These are phyloP conservation scores for Diacronema lutheri DNA, from an alignment of 78 protist species.

Conservation along the genomic window DNA sequence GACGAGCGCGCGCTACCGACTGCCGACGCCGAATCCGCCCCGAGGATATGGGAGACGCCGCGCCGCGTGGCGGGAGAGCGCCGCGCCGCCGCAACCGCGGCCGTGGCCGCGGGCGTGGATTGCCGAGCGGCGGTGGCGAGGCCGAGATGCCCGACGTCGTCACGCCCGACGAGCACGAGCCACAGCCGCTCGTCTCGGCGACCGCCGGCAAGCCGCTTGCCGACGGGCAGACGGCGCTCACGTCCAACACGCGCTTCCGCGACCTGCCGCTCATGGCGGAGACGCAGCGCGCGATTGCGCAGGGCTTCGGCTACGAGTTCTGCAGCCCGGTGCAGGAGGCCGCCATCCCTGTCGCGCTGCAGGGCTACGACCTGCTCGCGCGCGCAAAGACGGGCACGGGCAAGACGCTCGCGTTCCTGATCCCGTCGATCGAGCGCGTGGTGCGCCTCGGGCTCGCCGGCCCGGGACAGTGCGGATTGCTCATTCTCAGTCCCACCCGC, in stretches of 20 bases:
- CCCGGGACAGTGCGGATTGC: slow-evolving; percentile 67
- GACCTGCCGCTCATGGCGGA: slow-evolving; percentile 51
- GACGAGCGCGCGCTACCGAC: too few relatives aligned
- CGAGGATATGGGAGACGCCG: too few relatives aligned
- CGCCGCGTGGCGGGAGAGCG: too few relatives aligned
- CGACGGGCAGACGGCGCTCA: too few relatives aligned
- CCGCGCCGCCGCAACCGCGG: too few relatives aligned
- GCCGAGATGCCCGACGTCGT: too few relatives aligned
- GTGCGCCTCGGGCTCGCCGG: slow-evolving; percentile 39
- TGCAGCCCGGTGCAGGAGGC: slow-evolving; percentile 89
- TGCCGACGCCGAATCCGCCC: too few relatives aligned
- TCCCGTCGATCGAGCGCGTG: slow-evolving; percentile 90
- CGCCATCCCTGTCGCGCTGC: slow-evolving; percentile 80
- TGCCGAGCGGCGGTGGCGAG: too few relatives aligned
- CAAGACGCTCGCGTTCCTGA: slow-evolving; percentile 93
- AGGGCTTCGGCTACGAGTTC: slow-evolving; percentile 55
- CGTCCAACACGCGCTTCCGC: slow-evolving; percentile 24
- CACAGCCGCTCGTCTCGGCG: too few relatives aligned
- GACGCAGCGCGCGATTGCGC: slow-evolving; percentile 65
- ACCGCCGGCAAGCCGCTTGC: too few relatives aligned
- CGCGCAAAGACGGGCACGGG: slow-evolving; percentile 96
- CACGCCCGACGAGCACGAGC: too few relatives aligned
- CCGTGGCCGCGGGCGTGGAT: too few relatives aligned
- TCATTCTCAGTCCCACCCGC: slow-evolving; percentile 85
- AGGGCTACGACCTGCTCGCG: slow-evolving; percentile 90